These are phyloP conservation scores for Dendrocalamus sinicus DNA, from an alignment of 176 grass and related monocot genomes.

Conservation along the genomic window DNA sequence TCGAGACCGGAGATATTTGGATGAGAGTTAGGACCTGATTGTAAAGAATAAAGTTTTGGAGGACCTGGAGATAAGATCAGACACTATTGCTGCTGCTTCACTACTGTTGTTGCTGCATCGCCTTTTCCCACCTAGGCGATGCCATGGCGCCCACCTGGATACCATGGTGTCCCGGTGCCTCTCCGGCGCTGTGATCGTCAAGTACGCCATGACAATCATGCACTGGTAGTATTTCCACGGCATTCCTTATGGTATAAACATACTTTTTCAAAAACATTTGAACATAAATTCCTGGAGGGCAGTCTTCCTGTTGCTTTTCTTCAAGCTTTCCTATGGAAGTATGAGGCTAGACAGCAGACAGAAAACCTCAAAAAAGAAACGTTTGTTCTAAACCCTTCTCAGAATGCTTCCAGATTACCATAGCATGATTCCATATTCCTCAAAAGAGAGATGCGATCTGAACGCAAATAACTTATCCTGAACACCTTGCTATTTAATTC, in stretches of 20 bases:
- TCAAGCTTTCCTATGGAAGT: not conserved
- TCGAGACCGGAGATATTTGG: too few relatives aligned
- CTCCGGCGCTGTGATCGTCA: too few relatives aligned
- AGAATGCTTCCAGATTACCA: not conserved
- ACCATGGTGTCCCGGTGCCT: too few relatives aligned
- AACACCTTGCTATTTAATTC: too few relatives aligned
- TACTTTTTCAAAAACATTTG: not conserved
- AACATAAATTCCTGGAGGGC: not conserved
- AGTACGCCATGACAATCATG: too few relatives aligned
- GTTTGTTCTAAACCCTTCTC: not conserved
- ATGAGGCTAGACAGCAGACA: not conserved
- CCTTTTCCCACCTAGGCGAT: too few relatives aligned
- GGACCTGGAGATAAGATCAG: too few relatives aligned
- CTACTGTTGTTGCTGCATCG: too few relatives aligned
- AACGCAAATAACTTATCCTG: not conserved
- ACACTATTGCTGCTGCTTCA: too few relatives aligned
- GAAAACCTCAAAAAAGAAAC: not conserved
- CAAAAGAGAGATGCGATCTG: not conserved
- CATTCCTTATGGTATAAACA: not conserved
- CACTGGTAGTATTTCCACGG: not conserved
- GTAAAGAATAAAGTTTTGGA: too few relatives aligned
- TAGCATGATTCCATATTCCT: not conserved
- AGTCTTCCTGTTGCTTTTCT: not conserved
- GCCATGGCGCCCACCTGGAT: too few relatives aligned
- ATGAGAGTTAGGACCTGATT: too few relatives aligned